A percentile compares a stretch with the other conserved stretches of the same genome.
phyloP scores from a whole-genome alignment of 164 flowering plant species.

The Sedum album region DNA sequence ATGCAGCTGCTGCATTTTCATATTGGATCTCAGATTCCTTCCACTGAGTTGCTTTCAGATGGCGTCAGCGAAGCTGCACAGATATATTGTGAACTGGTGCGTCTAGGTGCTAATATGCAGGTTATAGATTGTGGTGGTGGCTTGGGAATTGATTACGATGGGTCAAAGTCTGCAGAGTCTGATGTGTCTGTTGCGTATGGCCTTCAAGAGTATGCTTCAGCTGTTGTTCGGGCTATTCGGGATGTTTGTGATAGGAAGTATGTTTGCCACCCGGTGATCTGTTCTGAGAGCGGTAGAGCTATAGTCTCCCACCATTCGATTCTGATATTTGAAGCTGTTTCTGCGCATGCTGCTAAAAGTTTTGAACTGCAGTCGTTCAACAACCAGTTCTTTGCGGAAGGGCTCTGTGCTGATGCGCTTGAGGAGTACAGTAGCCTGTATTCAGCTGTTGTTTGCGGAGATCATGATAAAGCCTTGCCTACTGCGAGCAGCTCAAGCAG shows the following conservation, averaged over 20 bases:
- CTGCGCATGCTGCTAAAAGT: conserved; percentile 23
- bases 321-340: conserved; percentile 76
- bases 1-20: no score
- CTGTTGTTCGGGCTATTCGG: no score
- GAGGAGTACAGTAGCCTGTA: conserved; percentile 46
- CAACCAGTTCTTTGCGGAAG: conserved; percentile 31
- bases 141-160: no score
- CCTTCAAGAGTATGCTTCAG: no score
- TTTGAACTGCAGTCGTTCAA: conserved; percentile 20
- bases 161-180: no score
- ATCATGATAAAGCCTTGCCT: conserved; percentile 41
- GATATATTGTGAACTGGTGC: no score
- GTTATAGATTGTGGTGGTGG: no score
- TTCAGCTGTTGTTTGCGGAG: conserved; percentile 51
- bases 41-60: no score
- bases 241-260: conserved; percentile 69
- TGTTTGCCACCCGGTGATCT: conserved; percentile 73
- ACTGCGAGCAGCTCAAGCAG: conserved; percentile 71
- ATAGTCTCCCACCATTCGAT: conserved; percentile 94
- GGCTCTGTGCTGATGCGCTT: conserved; percentile 48
- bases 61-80: no score
- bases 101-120: no score
- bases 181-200: no score
- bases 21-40: no score
- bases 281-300: conserved; percentile 96